Evolutionary conservation across 169 alveolate species (phyloP).

Genomic region (Cryptosporidium andersoni): DNA sequence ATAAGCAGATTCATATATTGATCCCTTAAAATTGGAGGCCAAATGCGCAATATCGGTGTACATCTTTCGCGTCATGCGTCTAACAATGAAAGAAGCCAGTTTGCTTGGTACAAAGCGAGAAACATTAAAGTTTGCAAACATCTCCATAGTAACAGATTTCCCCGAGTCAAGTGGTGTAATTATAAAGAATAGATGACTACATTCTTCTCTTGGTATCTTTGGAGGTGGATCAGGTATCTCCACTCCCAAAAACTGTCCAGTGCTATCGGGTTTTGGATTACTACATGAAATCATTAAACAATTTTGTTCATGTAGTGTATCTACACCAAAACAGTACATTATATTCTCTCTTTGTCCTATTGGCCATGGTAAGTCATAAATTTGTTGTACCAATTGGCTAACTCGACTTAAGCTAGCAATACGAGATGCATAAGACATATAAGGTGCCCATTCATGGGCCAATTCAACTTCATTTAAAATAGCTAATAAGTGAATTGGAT

Average conservation of each 20-base stretch:
- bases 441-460: constrained; percentile 60
- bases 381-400: constrained; percentile 62
- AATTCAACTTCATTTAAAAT: constrained; percentile 63
- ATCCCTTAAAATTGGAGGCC: constrained; percentile 39
- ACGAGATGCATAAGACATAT: constrained; percentile 46
- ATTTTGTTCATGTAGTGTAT: constrained; percentile 26
- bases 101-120: constrained; percentile 45
- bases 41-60: constrained; percentile 44
- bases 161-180: constrained; percentile 18
- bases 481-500: constrained; percentile 34
- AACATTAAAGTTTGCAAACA: constrained; percentile 48
- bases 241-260: constrained; percentile 40
- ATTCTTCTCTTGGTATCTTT: constrained; percentile 60
- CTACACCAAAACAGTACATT: constrained; percentile 65
- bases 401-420: constrained; percentile 55
- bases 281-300: constrained; percentile 65
- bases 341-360: constrained; percentile 70
- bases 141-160: constrained; percentile 27
- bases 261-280: constrained; percentile 17
- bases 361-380: constrained; percentile 69
- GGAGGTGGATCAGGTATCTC: constrained; percentile 71
- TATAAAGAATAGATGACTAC: constrained; percentile 42
- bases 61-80: constrained; percentile 64
- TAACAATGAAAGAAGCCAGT: constrained; percentile 37
- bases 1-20: constrained; percentile 50